Percentiles rank a stretch among this genome's conserved stretches.
Evolutionary conservation across 75 land plant species (phyloP).

Genomic region (Selaginella tamariscina): DNA sequence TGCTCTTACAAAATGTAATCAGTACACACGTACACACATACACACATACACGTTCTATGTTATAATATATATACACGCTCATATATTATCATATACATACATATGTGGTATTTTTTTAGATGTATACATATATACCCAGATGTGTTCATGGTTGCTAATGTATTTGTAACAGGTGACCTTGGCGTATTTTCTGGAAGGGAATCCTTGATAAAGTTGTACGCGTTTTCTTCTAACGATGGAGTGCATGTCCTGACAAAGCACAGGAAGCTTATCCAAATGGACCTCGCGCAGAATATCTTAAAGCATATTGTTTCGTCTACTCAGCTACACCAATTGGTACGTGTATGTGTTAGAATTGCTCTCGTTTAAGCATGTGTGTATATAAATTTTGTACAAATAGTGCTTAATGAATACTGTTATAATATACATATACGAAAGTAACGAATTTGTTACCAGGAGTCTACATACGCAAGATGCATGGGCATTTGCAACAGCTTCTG

Average conservation of each 20-base stretch:
- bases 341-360: too few species aligned
- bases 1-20: conserved; percentile 41
- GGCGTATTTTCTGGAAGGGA: conserved; percentile 63
- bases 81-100: too few species aligned
- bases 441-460: conserved; percentile 46
- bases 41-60: neutral
- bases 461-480: conserved; percentile 47
- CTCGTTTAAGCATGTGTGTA: too few species aligned
- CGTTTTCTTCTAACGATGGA: conserved; percentile 42
- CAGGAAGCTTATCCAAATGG: conserved; percentile 5
- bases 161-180: conserved; percentile 74
- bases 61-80: conserved; percentile 20
- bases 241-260: conserved; percentile 6
- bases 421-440: neutral
- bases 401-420: too few species aligned
- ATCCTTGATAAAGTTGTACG: conserved; percentile 72
- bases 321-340: neutral
- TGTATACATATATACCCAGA: too few species aligned
- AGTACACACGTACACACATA: neutral
- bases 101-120: too few species aligned
- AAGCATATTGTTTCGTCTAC: neutral
- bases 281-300: neutral
- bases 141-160: too few species aligned
- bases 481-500: conserved; percentile 74
- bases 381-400: too few species aligned